Conservation (phyloP, 2,329 filamentous ascomycete species). For the Curvularia hawaiiensis region DNA sequence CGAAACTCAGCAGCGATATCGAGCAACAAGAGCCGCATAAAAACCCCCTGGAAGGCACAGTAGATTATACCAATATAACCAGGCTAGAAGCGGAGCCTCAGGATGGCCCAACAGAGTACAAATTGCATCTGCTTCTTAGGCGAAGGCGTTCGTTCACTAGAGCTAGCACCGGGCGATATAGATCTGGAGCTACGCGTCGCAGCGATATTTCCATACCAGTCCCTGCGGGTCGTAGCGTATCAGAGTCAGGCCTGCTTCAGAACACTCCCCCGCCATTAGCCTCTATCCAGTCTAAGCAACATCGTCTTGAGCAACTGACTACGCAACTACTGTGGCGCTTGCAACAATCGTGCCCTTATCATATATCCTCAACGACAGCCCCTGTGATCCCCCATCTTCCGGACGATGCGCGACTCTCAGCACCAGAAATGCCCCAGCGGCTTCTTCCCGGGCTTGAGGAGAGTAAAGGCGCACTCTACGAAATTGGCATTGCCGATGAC, state of each 20-base stretch:
- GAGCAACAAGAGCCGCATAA: constrained; percentile 8
- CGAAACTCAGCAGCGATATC: constrained; percentile 14
- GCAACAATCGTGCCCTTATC: constrained; percentile 92
- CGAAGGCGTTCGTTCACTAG: constrained; percentile 74
- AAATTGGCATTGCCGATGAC: constrained; percentile 95
- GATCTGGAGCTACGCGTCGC: constrained; percentile 59
- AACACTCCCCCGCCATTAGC: constrained; percentile 51
- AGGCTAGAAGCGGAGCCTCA: constrained; percentile 90
- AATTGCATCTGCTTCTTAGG: constrained; percentile 85
- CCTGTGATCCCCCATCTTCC: constrained; percentile 77
- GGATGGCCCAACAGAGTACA: constrained; percentile 94
- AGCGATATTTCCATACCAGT: constrained; percentile 38
- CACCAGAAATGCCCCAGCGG: constrained; percentile 58
- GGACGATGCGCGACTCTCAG: constrained; percentile 67
- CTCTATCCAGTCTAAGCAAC: constrained; percentile 74
- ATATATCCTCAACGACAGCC: constrained; percentile 77
- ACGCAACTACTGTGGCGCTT: constrained; percentile 94
- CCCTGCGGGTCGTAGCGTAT: constrained; percentile 34
- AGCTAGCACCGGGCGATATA: constrained; percentile 67
- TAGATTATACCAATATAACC: constrained; percentile 58
- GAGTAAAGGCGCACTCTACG: constrained; percentile 90
- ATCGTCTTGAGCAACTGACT: constrained; percentile 86
- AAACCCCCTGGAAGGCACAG: constrained; percentile 10
- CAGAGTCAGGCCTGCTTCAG: constrained; percentile 35
- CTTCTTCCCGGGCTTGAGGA: constrained; percentile 81